Conservation (phyloP, 2,329 filamentous ascomycete genomes). For the Myriangium duriaei region DNA sequence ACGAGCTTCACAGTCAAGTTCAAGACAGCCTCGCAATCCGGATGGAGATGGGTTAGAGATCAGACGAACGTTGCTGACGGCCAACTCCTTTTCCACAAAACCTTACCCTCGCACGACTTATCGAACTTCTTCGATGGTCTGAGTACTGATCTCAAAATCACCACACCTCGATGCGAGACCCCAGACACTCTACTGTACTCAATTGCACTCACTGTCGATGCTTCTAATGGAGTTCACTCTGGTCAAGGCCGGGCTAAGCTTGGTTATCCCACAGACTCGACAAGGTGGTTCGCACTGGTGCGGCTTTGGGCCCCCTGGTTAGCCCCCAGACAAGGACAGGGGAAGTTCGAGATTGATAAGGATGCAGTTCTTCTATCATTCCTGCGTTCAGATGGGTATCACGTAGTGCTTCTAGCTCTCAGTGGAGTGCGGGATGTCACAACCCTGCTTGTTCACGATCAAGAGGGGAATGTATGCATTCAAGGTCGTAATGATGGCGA, state of each 20-base stretch:
- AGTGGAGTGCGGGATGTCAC: slow-evolving; percentile 61
- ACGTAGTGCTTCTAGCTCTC: slow-evolving; percentile 65
- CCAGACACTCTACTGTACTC: slow-evolving; percentile 59
- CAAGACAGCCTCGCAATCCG: slow-evolving; percentile 36
- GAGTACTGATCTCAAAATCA: slow-evolving; percentile 43
- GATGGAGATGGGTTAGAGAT: slow-evolving; percentile 62
- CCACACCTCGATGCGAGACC: slow-evolving; percentile 49
- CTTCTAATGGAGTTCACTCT: slow-evolving; percentile 47
- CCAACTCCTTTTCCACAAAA: slow-evolving; percentile 40
- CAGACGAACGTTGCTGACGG: slow-evolving; percentile 53
- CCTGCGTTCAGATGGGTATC: slow-evolving; percentile 55
- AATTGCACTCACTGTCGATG: slow-evolving; percentile 43
- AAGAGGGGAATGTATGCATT: slow-evolving; percentile 53
- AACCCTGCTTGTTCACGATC: slow-evolving; percentile 54
- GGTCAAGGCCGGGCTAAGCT: slow-evolving; percentile 44
- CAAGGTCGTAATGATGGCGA: slow-evolving; percentile 59
- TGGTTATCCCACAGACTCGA: slow-evolving; percentile 50
- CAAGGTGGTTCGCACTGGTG: slow-evolving; percentile 71
- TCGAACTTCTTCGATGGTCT: slow-evolving; percentile 45
- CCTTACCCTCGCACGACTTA: slow-evolving; percentile 30
- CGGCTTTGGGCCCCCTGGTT: slow-evolving; percentile 75
- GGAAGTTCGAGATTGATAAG: slow-evolving; percentile 55
- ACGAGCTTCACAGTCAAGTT: slow-evolving; percentile 62
- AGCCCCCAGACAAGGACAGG: slow-evolving; percentile 70
- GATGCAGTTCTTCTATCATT: slow-evolving; percentile 72